A percentile compares a stretch with the other conserved stretches of the same genome.
These are phyloP conservation scores for Colletotrichum limetticola DNA, from an alignment of 2,329 filamentous ascomycete genomes.

Conservation along the genomic window DNA sequence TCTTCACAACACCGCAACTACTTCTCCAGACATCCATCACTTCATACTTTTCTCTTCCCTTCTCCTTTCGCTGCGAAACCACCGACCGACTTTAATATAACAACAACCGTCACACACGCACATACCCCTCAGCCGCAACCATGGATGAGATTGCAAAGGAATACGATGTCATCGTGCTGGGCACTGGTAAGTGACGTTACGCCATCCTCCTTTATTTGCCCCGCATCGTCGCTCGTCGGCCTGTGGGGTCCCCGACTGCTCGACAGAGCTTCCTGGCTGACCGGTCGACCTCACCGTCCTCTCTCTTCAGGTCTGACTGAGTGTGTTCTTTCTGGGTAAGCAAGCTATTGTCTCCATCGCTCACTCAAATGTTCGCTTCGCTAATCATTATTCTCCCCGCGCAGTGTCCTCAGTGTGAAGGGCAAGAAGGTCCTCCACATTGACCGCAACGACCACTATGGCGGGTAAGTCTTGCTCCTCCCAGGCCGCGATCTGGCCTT, in stretches of 20 bases:
- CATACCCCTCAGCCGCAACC: slow-evolving; percentile 47
- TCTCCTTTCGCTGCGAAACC: slow-evolving; percentile 19
- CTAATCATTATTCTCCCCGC: slow-evolving; percentile 26
- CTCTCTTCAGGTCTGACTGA: slow-evolving; percentile 83
- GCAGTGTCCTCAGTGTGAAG: slow-evolving; percentile 94
- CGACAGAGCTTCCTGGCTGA: slow-evolving; percentile 39
- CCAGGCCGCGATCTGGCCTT: slow-evolving; percentile 11
- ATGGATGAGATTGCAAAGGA: slow-evolving; percentile 99
- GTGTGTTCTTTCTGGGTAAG: slow-evolving; percentile 97
- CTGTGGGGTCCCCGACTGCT: slow-evolving; percentile 35
- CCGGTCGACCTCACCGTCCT: slow-evolving; percentile 41
- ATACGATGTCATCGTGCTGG: slow-evolving; percentile 98
- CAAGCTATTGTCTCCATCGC: slow-evolving; percentile 14
- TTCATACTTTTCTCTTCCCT: slow-evolving; percentile 22
- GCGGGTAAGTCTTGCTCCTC: slow-evolving; percentile 74
- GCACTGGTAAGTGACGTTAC: slow-evolving; percentile 78
- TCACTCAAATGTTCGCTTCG: background rate
- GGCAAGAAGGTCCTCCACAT: slow-evolving; percentile 99
- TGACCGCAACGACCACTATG: slow-evolving; percentile 98
- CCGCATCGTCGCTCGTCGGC: slow-evolving; percentile 39
- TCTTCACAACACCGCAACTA: slow-evolving; percentile 30
- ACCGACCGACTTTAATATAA: slow-evolving; percentile 19
- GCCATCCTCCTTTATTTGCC: slow-evolving; percentile 37
- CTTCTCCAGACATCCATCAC: slow-evolving; percentile 29
- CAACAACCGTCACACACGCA: background rate